Evolutionary conservation across 176 grass and related monocot species (phyloP), one percentile per base, ranked within the genome.

Genomic region (Hordeum marinum): DNA sequence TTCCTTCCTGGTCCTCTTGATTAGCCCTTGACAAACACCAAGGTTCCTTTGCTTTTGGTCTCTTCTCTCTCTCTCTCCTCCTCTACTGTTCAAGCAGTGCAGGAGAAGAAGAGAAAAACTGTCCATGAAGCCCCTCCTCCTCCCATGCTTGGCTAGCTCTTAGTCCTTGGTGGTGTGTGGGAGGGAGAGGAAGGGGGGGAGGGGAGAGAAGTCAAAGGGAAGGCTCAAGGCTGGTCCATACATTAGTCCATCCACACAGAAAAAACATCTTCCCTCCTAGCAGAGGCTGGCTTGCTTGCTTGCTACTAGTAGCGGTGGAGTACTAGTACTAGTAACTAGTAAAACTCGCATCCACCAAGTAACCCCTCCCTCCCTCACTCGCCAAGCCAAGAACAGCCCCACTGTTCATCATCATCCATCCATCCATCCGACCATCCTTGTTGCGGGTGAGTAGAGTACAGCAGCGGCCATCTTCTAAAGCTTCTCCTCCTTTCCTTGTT

Each of bases 11-110:
- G 48, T 52, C 89, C 84, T 68, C 80, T 83, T 78, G 27, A 90
- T 83, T 90, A 87, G 75, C 75, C 80, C 80, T 90, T 83, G 80
- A 90, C 84, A 73, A 68, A 82, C 59, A 77, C 82, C 72, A 79
- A 87, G 89, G 75, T 87, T 83, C 66, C 83, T 46, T 90, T 57
- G 74, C 88, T 87, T 94, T 90, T 96, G 84, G 92, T 91, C 72
- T 80, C 58, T 52, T 52, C 48, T 7, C 46, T 1, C 42, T 84
- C 35, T 90, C 70, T 63, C 46, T 40, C 23, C 12, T 71, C 21
- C 55, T 52, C 76, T 6, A 35, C 73, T 82, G 83, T 77, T 71
- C 24, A 78, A 73, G 4, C 69, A 68, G 23, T 42, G 39, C 25
- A 58, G 41, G 37, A 34, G 26, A 68, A 72, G 13, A 34, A 34